Evolutionary conservation across 108 stramenopile species (phyloP), one percentile per base, ranked within the genome.

Genomic region (Nannochloropsis salina): DNA sequence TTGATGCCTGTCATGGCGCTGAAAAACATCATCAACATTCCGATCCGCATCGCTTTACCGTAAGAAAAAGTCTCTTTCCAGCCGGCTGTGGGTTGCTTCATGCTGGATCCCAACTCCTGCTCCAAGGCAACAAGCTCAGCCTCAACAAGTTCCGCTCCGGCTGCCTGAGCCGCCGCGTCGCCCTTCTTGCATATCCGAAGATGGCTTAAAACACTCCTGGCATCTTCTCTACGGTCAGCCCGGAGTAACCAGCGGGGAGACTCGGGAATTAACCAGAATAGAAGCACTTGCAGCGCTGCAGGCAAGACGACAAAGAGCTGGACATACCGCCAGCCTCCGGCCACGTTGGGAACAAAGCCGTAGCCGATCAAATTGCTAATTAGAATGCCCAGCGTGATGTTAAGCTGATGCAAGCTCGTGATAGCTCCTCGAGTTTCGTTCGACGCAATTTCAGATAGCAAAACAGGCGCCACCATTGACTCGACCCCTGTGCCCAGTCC

Each of bases 1-100:
- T 96, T 96, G 89, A 96, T 95, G 2, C 96, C 96, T 31, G 92
- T 91, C 47, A 94, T 89, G 83, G 95, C 94, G 83, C 95, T 94
- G 9, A 95, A 82, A 42, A 89, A 88, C 94, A 94, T 94, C 42
- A 96, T 87, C 44, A 94, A 93, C 42, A 94, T 92, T 5, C 96
- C 96, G 61, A 95, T 84, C 21, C 87, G 10, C 40, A 96, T 85
- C 8, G 94, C 94, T 83, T 90, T 81, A 43, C 61, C 42, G 83
- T 85, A 82, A 31, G n/a, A 9, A 43, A 83, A 44, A 3, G 40
- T 44, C 9, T 41, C 84, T 80, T 42, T 79, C 15, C 80, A 84
- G 81, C 44, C 40, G 20, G 42, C 45, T 40, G 42, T 80, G 22
- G 20, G n/a, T 9, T 81, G 42, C 43, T 86, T n/a, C 83, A 86